phyloP scores from a whole-genome alignment of 768 basidiomycete species.

The Kondoa subrosea region DNA sequence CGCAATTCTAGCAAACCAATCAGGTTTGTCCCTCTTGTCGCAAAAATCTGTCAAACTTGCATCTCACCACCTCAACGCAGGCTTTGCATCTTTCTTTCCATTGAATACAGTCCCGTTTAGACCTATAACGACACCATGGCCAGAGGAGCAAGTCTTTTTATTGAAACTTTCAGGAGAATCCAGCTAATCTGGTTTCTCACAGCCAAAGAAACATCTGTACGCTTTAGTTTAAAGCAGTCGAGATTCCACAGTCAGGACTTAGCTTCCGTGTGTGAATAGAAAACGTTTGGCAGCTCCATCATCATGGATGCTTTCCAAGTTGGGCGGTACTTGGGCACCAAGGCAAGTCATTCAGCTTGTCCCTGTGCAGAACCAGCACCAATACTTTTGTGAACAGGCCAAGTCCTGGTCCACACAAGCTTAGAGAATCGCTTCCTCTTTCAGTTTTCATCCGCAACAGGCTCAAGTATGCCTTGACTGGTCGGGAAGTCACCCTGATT shows the following conservation, averaged over 20 bases:
- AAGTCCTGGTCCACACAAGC: slow-evolving; percentile 96
- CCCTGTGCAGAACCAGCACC: background rate
- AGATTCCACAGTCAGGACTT: slow-evolving; percentile 31
- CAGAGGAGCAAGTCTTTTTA: too few species aligned
- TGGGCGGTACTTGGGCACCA: slow-evolving; percentile 74
- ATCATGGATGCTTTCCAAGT: slow-evolving; percentile 99
- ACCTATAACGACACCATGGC: too few species aligned
- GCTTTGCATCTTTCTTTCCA: too few species aligned
- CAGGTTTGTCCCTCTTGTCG: too few species aligned
- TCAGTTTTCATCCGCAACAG: slow-evolving; percentile 96
- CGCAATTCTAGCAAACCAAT: too few species aligned
- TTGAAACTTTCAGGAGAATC: too few species aligned
- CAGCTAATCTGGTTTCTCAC: too few species aligned
- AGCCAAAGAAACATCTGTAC: background rate
- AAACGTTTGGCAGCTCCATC: slow-evolving; percentile 94
- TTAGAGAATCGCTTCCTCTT: slow-evolving; percentile 92
- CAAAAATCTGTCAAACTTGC: too few species aligned
- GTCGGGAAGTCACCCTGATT: slow-evolving; percentile 85
- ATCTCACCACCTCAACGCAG: too few species aligned
- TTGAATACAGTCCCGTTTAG: too few species aligned
- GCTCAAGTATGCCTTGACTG: slow-evolving; percentile 95
- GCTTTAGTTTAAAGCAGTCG: background rate
- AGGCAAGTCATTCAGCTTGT: background rate
- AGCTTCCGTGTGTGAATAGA: slow-evolving; percentile 20
- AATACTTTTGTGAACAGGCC: slow-evolving; percentile 41